Conservation (phyloP, 106 monocot species). For the Iris macrosiphon region DNA sequence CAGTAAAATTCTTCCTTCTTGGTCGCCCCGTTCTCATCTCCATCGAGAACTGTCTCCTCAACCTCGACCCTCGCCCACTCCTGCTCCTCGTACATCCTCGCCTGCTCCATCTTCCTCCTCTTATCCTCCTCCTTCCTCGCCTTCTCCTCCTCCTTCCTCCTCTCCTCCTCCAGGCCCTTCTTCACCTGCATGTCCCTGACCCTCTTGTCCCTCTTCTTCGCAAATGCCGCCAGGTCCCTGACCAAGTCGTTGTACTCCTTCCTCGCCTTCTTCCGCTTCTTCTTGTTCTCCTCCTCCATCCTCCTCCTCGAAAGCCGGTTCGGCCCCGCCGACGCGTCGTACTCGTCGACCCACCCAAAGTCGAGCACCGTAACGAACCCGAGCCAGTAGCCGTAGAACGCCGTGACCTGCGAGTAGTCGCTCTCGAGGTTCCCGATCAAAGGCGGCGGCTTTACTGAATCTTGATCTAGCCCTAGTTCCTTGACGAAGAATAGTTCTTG, state of each 20-base stretch:
- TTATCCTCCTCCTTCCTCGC: slow-evolving; percentile 72
- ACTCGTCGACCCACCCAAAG: slow-evolving; percentile 83
- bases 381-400: slow-evolving; percentile 86
- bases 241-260: slow-evolving; percentile 81
- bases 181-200: slow-evolving; percentile 67
- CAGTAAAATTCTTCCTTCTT: slow-evolving; percentile 74
- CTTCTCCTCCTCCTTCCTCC: slow-evolving; percentile 46
- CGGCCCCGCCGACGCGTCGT: slow-evolving; percentile 46
- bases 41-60: slow-evolving; percentile 26
- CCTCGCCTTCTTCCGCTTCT: slow-evolving; percentile 71
- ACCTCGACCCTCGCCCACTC: slow-evolving; percentile 66
- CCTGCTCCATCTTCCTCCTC: slow-evolving; percentile 62
- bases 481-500: slow-evolving; percentile 62
- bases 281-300: slow-evolving; percentile 98
- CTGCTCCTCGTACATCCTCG: slow-evolving; percentile 63
- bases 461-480: slow-evolving; percentile 34
- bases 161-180: slow-evolving; percentile 67
- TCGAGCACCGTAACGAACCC: slow-evolving; percentile 75
- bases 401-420: slow-evolving; percentile 57
- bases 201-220: slow-evolving; percentile 96
- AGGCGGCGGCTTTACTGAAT: slow-evolving; percentile 40
- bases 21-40: slow-evolving; percentile 20
- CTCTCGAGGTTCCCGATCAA: slow-evolving; percentile 83
- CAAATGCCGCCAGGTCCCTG: slow-evolving; percentile 70
- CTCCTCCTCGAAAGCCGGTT: slow-evolving; percentile 53